A percentile compares a stretch with the other conserved stretches of the same genome.
Conservation (phyloP, 805 yeast genomes). For the Spathaspora hagerdaliae region DNA sequence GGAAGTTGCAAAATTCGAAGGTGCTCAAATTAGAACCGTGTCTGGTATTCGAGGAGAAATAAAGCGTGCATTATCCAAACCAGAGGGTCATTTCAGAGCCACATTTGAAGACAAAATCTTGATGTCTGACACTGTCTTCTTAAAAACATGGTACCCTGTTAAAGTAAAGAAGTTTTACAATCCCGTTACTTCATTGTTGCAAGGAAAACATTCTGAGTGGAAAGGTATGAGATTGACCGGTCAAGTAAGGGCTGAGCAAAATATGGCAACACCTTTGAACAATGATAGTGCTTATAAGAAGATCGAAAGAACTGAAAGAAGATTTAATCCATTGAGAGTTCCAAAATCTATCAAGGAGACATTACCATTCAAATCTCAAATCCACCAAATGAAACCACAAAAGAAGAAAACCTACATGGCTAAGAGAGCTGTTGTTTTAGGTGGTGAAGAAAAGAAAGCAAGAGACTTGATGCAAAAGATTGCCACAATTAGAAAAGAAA, state of each 20-base stretch:
- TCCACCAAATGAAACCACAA: constrained; percentile 84
- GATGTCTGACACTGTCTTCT: constrained; percentile 82
- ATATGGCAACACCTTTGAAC: constrained; percentile 57
- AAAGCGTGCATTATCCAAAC: constrained; percentile 87
- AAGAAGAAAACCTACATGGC: constrained; percentile 73
- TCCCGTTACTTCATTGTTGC: constrained; percentile 87
- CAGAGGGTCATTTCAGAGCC: constrained; percentile 95
- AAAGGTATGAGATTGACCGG: constrained; percentile 96
- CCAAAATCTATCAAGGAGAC: constrained; percentile 74
- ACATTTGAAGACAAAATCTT: constrained; percentile 93
- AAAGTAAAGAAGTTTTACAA: constrained; percentile 86
- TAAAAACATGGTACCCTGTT: constrained; percentile 97
- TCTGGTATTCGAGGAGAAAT: constrained; percentile 98
- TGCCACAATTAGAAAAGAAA: constrained; percentile 78
- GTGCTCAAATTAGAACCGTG: constrained; percentile 94
- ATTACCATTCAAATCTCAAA: constrained; percentile 90
- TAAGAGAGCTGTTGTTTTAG: constrained; percentile 90
- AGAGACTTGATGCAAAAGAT: constrained; percentile 85
- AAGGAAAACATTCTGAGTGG: constrained; percentile 82
- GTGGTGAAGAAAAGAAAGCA: constrained; percentile 91
- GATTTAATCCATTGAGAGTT: constrained; percentile 82
- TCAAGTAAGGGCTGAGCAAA: constrained; percentile 75
- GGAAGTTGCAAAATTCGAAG: constrained; percentile 97
- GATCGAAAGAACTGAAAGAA: constrained; percentile 79
- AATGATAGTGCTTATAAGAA: constrained; percentile 55